phyloP scores from a whole-genome alignment of 208 protist genomes.

The Polymyxa betae region DNA sequence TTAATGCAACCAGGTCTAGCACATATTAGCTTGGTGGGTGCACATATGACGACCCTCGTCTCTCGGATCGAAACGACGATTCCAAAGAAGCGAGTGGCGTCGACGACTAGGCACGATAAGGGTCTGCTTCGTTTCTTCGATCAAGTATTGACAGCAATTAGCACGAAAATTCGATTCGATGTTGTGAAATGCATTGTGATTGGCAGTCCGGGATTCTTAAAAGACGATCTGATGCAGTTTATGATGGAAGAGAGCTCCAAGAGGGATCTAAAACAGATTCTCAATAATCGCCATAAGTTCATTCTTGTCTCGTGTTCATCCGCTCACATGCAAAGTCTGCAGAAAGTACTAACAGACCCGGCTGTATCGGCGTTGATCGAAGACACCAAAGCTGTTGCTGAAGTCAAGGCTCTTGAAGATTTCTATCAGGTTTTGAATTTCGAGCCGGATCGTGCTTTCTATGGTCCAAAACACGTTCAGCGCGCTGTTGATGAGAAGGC shows the following conservation, averaged over 20 bases:
- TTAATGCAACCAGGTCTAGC: conserved; percentile 49
- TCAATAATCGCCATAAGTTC: conserved; percentile 15
- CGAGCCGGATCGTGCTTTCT: conserved; percentile 16
- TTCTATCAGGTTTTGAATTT: conserved; percentile 39
- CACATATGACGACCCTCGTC: conserved; percentile 27
- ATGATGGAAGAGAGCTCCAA: background rate
- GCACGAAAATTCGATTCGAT: conserved; percentile 33
- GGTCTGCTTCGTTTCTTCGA: conserved; percentile 7
- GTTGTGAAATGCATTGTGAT: conserved; percentile 53
- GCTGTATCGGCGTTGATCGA: background rate
- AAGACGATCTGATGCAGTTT: conserved; percentile 37
- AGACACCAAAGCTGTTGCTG: conserved; percentile 45
- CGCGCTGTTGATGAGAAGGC: conserved; percentile 22
- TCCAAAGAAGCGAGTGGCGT: conserved; percentile 45
- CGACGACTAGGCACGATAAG: conserved; percentile 33
- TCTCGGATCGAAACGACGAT: conserved; percentile 48
- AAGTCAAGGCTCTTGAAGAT: conserved; percentile 27
- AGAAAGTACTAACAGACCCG: conserved; percentile 43
- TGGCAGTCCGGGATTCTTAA: conserved; percentile 52
- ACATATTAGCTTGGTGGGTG: conserved; percentile 24
- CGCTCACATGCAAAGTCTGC: conserved; percentile 25
- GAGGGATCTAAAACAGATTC: conserved; percentile 13
- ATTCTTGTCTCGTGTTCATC: background rate
- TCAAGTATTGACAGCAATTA: conserved; percentile 11
- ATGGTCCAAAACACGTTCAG: conserved; percentile 39